A percentile compares a stretch with the other conserved stretches of the same genome.
Evolutionary conservation across 177 flowering plant genomes (phyloP).

Genomic region (Vitis hybrid): DNA sequence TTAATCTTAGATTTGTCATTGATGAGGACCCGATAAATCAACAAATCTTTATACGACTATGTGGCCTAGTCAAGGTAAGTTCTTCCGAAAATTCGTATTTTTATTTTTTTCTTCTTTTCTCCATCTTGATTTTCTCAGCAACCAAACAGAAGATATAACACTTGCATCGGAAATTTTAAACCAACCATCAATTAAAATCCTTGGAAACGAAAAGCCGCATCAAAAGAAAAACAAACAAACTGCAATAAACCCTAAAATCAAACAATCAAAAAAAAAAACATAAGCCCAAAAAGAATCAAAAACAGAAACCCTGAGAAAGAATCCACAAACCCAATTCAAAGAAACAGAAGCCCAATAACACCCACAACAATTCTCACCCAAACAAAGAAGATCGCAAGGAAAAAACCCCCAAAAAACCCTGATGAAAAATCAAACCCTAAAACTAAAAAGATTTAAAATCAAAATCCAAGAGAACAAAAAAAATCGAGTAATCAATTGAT

Average conservation of each 20-base stretch:
- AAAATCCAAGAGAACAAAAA: background rate
- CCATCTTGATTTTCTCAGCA: background rate
- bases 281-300: background rate
- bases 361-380: background rate
- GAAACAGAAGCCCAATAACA: background rate
- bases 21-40: no score
- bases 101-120: background rate
- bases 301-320: slow-evolving; percentile 8
- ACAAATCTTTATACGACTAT: no score
- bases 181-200: background rate
- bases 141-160: slow-evolving; percentile 1
- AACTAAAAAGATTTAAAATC: background rate
- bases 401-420: slow-evolving; percentile 14
- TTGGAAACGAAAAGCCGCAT: slow-evolving; percentile 6
- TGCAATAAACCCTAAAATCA: slow-evolving; percentile 12
- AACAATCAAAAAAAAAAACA: background rate
- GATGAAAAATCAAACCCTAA: slow-evolving; percentile 21
- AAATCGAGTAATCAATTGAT: background rate
- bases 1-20: no score
- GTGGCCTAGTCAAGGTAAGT: background rate
- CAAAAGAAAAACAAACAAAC: background rate
- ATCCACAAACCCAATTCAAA: slow-evolving; percentile 7
- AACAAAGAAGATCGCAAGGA: slow-evolving; percentile 13
- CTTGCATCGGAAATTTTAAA: background rate
- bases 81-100: slow-evolving; percentile 1